phyloP scores from a whole-genome alignment of 2,329 filamentous ascomycete genomes.

The Akanthomyces dipterigenus region DNA sequence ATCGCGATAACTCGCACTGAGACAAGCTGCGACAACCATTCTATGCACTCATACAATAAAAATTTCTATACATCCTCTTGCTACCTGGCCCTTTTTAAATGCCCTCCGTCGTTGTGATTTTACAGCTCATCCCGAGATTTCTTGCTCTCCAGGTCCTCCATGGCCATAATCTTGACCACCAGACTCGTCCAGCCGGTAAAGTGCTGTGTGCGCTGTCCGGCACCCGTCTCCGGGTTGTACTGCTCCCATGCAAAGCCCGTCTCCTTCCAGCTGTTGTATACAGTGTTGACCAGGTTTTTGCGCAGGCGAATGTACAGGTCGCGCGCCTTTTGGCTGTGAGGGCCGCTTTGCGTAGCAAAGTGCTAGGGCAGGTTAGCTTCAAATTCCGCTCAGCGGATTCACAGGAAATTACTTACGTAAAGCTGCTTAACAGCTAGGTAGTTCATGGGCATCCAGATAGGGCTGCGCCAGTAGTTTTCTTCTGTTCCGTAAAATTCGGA shows the following conservation, averaged over 20 bases:
- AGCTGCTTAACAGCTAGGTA: slow-evolving; percentile 78
- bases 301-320: slow-evolving; percentile 71
- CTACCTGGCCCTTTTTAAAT: slow-evolving; percentile 7
- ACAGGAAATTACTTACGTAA: slow-evolving; percentile 49
- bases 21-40: neutral
- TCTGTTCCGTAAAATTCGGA: slow-evolving; percentile 79
- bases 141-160: slow-evolving; percentile 59
- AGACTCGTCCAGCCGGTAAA: slow-evolving; percentile 99
- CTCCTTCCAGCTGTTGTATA: slow-evolving; percentile 79
- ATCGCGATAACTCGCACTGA: too few relatives aligned
- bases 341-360: slow-evolving; percentile 58
- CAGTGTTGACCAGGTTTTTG: slow-evolving; percentile 79
- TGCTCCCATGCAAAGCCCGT: slow-evolving; percentile 99
- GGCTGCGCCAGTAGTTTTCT: slow-evolving; percentile 96
- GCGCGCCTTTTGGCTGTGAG: slow-evolving; percentile 61
- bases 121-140: slow-evolving; percentile 42
- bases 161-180: slow-evolving; percentile 94
- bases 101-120: slow-evolving; percentile 2
- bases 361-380: slow-evolving; percentile 37
- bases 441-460: slow-evolving; percentile 95
- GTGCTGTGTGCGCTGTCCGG: slow-evolving; percentile 92
- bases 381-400: neutral
- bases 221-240: slow-evolving; percentile 88
- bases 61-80: too few relatives aligned
- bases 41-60: neutral